phyloP scores from a whole-genome alignment of 2,329 filamentous ascomycete species.

The Aotearoamyces nothofagi region DNA sequence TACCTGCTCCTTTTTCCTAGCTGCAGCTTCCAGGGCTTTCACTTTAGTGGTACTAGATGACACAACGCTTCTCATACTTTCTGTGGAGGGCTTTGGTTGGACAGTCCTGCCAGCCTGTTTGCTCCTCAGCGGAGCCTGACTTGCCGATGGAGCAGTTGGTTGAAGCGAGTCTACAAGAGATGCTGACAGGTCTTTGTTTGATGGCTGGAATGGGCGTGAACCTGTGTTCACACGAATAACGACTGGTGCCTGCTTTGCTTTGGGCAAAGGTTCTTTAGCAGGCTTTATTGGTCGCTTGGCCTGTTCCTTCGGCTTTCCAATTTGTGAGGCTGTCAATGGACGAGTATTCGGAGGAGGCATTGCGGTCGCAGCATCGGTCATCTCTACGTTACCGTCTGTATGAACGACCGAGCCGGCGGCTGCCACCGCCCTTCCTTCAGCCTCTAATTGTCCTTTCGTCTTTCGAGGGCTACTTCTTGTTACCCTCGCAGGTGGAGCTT shows the following conservation, averaged over 20 bases:
- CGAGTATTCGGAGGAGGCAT: constrained; percentile 47
- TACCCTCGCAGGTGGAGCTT: constrained; percentile 25
- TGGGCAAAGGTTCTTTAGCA: constrained; percentile 39
- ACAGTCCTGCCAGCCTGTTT: constrained; percentile 33
- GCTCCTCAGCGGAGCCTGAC: constrained; percentile 33
- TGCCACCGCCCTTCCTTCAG: constrained; percentile 17
- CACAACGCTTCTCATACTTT: constrained; percentile 48
- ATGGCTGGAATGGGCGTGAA: constrained; percentile 46
- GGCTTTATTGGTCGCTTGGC: constrained; percentile 47
- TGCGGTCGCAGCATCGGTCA: constrained; percentile 35
- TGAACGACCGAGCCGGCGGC: constrained; percentile 19
- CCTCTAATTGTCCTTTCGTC: constrained; percentile 21
- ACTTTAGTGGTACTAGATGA: constrained; percentile 48
- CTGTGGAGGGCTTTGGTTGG: constrained; percentile 24
- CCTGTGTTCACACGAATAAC: constrained; percentile 57
- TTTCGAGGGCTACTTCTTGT: constrained; percentile 37
- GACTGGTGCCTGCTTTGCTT: constrained; percentile 52
- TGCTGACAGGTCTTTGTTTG: constrained; percentile 40
- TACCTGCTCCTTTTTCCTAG: constrained; percentile 65
- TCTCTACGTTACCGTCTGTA: constrained; percentile 32
- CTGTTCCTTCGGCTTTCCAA: constrained; percentile 31
- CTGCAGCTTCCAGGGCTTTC: constrained; percentile 60
- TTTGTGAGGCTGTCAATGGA: constrained; percentile 29
- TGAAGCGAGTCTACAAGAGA: constrained; percentile 39
- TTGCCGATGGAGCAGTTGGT: constrained; percentile 25